A percentile compares a stretch with the other conserved stretches of the same genome.
Conservation (phyloP, 2,329 filamentous ascomycete species). For the Boeremia lycopersici region DNA sequence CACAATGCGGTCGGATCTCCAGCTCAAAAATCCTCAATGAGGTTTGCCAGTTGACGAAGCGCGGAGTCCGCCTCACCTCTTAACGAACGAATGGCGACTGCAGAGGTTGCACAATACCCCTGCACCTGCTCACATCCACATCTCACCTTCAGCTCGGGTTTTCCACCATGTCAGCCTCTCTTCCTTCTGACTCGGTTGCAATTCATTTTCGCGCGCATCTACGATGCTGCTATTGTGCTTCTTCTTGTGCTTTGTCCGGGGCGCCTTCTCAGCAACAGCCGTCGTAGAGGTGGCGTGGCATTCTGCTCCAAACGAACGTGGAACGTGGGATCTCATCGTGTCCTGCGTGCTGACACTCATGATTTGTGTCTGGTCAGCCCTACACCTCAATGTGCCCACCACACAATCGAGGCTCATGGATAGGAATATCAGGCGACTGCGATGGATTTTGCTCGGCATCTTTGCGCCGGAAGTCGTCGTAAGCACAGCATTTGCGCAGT, state of each 20-base stretch:
- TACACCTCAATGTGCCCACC: conserved; percentile 32
- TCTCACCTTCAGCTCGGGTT: not conserved
- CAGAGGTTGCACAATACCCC: not conserved
- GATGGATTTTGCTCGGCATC: conserved; percentile 30
- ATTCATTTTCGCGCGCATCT: not conserved
- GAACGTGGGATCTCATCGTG: conserved; percentile 27
- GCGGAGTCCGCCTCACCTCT: not conserved
- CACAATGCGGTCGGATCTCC: not conserved
- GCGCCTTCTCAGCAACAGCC: conserved; percentile 5
- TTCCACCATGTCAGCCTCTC: not conserved
- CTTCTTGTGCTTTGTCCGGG: conserved; percentile 9
- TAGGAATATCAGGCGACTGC: conserved; percentile 19
- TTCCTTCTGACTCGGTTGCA: not conserved
- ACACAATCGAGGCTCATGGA: conserved; percentile 22
- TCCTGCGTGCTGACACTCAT: conserved; percentile 29
- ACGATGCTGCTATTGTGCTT: conserved; percentile 12
- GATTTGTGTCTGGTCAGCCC: conserved; percentile 32
- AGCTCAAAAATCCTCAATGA: not conserved
- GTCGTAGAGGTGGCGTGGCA: conserved; percentile 22
- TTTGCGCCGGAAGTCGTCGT: conserved; percentile 36
- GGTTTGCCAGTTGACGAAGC: not conserved
- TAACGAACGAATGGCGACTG: conserved; percentile 10
- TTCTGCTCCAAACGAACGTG: conserved; percentile 26
- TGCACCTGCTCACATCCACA: not conserved
- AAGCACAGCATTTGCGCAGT: conserved; percentile 33